phyloP scores from a whole-genome alignment of 1,139 yeast genomes.

The Scheffersomyces lignicola region DNA sequence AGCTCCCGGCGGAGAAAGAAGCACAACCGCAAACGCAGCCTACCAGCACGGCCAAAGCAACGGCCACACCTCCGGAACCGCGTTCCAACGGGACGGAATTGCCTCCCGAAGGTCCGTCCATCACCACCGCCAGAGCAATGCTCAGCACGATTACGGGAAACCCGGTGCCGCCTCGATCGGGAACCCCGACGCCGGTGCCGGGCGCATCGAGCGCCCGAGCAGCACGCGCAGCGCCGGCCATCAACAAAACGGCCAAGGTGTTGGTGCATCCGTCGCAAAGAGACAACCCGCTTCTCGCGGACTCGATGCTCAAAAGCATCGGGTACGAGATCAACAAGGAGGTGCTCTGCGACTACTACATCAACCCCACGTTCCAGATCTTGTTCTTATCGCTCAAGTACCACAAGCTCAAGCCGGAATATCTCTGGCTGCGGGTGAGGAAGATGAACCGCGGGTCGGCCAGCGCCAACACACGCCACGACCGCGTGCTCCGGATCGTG shows the following conservation, averaged over 20 bases:
- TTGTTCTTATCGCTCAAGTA: conserved; percentile 77
- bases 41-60: background rate
- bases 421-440: conserved; percentile 69
- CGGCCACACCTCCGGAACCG: background rate
- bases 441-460: conserved; percentile 39
- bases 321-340: conserved; percentile 38
- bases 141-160: conserved; percentile 11
- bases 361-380: conserved; percentile 65
- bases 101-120: too few species aligned
- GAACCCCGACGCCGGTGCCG: conserved; percentile 6
- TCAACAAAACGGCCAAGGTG: conserved; percentile 18
- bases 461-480: conserved; percentile 48
- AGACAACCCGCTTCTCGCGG: conserved; percentile 43
- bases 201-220: conserved; percentile 2
- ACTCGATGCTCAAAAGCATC: conserved; percentile 37
- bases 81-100: too few species aligned
- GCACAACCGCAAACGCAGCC: background rate
- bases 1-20: conserved; percentile 7
- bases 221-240: conserved; percentile 7
- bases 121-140: conserved; percentile 11
- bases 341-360: conserved; percentile 60
- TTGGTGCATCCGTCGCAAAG: conserved; percentile 39
- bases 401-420: conserved; percentile 86
- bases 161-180: conserved; percentile 9
- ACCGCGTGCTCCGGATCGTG: conserved; percentile 57